Base-by-base conservation (phyloP, 2,329 filamentous ascomycete genomes). In the Venturia effusa region DNA sequence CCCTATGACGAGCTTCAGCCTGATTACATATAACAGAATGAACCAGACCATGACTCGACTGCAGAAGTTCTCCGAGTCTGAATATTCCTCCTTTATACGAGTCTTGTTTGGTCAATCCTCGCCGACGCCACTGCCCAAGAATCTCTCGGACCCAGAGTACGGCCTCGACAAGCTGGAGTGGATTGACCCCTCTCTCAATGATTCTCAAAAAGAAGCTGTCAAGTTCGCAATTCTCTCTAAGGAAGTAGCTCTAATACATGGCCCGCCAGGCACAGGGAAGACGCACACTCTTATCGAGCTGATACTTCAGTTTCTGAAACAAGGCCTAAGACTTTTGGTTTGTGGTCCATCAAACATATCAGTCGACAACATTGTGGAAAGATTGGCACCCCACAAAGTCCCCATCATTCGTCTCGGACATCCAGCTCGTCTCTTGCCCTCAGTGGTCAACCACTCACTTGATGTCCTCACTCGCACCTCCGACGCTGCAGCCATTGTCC, bases 341-440 rank as follows among this genome's bases (percentile, higher is more conserved):
- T 97, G 94, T 70, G 94, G 93, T 0, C 94, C 94, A 0, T 96
- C 91, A 37, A 99, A 99, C 73, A 92, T 99, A 69, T 94, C 91
- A 0, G 94, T 99, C 0, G 94, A 99, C 81, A 99, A 99, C 72
- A 96, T 99, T 65, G 92, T 97, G 10, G 94, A 99, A 76, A 86
- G 94, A 8, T 83, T 97, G 1, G 85, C 92, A 1, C 86, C 89
- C 0, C 89, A 92, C 74, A 92, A 91, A 70, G 81, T 97, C 1
- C 88, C 91, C 0, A 91, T 97, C 70, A 83, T 97, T 41, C 88
- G 94, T 1, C 84, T 99, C 0, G 94, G 94, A 0, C 94, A 99
- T 74, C 94, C 94, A 0, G 94, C 94, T 1, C 87, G 94, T 24
- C 81, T 99, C 32, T 81, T 99, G 0, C 92, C 92, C 0, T 91